These are phyloP conservation scores for Oryza meridionalis DNA, from an alignment of 176 grass and related monocot species.

Conservation along the genomic window DNA sequence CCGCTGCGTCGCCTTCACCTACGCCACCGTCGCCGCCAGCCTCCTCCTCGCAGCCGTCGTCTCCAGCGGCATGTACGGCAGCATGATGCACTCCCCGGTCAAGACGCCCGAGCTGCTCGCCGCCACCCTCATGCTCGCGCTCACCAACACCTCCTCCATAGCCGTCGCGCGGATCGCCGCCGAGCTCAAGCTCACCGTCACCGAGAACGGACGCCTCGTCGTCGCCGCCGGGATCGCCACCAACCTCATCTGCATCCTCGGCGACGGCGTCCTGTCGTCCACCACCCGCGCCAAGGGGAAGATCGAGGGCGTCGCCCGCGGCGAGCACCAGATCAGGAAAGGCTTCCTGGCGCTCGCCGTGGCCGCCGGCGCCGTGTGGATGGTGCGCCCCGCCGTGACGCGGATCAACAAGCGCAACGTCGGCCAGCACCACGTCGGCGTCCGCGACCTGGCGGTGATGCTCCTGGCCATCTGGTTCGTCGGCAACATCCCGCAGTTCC, in stretches of 20 bases:
- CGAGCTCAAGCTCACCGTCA: conserved; percentile 48
- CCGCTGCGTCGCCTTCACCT: conserved; percentile 45
- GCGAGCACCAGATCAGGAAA: conserved; percentile 28
- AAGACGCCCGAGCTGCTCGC: conserved; percentile 56
- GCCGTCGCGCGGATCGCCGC: conserved; percentile 26
- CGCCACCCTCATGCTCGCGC: conserved; percentile 53
- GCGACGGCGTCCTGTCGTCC: conserved; percentile 47
- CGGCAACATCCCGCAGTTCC: conserved; percentile 29
- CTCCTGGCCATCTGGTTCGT: conserved; percentile 22
- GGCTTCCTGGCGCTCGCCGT: conserved; percentile 42
- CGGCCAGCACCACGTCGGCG: conserved; percentile 43
- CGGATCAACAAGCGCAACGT: conserved; percentile 48
- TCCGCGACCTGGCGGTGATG: conserved; percentile 29
- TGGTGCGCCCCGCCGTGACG: conserved; percentile 36
- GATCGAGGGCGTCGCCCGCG: neutral
- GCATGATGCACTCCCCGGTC: conserved; percentile 72
- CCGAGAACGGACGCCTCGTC: conserved; percentile 48
- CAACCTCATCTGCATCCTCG: conserved; percentile 57
- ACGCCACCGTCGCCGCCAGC: conserved; percentile 55
- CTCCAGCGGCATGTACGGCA: conserved; percentile 55
- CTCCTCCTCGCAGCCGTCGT: conserved; percentile 42
- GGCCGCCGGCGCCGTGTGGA: conserved; percentile 20
- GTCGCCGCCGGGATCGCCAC: conserved; percentile 44
- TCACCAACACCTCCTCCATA: conserved; percentile 41
- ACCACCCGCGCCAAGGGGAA: conserved; percentile 33